Conservation (phyloP, 2,329 filamentous ascomycete genomes). For the Thielaviopsis euricoi region DNA sequence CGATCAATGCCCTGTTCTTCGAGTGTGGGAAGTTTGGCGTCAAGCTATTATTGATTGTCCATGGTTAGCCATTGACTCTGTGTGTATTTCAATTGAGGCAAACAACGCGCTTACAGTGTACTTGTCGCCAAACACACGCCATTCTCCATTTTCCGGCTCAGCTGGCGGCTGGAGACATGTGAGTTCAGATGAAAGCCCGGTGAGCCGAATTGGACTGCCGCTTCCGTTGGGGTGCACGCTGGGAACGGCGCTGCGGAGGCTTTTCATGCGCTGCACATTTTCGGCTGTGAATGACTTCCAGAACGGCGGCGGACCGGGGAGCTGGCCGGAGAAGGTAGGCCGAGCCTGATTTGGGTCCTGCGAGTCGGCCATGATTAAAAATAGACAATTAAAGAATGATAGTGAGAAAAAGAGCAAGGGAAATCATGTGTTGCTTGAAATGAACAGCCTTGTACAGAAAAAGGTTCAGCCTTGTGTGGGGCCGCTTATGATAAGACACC, state of each 20-base stretch:
- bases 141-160: slow-evolving; percentile 53
- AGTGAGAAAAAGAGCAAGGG: background rate
- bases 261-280: slow-evolving; percentile 43
- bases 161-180: slow-evolving; percentile 65
- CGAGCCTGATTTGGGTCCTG: slow-evolving; percentile 27
- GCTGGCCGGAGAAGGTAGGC: slow-evolving; percentile 43
- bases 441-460: background rate
- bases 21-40: slow-evolving; percentile 48
- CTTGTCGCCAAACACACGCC: slow-evolving; percentile 55
- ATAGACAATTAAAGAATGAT: background rate
- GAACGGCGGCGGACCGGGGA: slow-evolving; percentile 77
- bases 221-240: background rate
- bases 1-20: slow-evolving; percentile 55
- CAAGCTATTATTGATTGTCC: slow-evolving; percentile 25
- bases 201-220: slow-evolving; percentile 11
- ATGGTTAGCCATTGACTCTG: too few relatives aligned
- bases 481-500: background rate
- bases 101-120: slow-evolving; percentile 31
- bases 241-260: slow-evolving; percentile 22
- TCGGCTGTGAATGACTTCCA: slow-evolving; percentile 74
- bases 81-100: too few relatives aligned
- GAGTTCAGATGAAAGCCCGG: slow-evolving; percentile 50
- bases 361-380: slow-evolving; percentile 36
- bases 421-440: background rate
- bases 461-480: background rate